Evolutionary conservation across 257 asterid species (phyloP), one percentile per base, ranked within the genome.

Genomic region (Euphrasia confusa): DNA sequence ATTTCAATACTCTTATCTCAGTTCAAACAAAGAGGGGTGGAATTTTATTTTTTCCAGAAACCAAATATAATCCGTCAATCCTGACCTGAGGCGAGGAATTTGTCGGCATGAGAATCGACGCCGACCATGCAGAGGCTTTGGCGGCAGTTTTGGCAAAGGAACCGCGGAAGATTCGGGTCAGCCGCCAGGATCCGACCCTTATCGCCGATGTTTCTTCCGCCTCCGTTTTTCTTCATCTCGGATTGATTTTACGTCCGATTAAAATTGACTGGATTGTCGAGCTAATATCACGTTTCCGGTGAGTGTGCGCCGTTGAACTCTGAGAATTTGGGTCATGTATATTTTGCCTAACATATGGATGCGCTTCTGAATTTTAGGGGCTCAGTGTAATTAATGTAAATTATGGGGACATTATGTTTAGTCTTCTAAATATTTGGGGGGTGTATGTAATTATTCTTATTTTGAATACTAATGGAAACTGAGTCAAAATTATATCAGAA

Each of bases 81-180:
- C 70, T 42, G 48, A 83, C 97, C 96, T 74, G 92, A 74, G 65
- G 83, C 71, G 58, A 72, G 78, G 80, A 76, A 82, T 63, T 82
- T 88, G 48, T 84, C 95, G 67, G 91, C 89, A 71, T 80, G 81
- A 15, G 96, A 75, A 66, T 89, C 99, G 66, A 79, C 79, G 64
- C 96, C 91, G 63, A 72, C 82, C 84, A 92, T 71, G 79, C 86
- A 82, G 64, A 92, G 90, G 73, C 79, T 71, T 67, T 85, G 84
- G 39, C 84, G 99, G 82, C 99, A 92, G 80, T 89, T 89, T 80
- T 92, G 99, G 72, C 99, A 92, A 47, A 89, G 83, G 79, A 80
- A 92, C 67, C 97, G 81, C 15, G 99, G 97, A 14, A 92, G 95
- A 64, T 84, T 92, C 68, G 96, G 96, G 83, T 92, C 96, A 28